These are phyloP conservation scores for Sporothrix variecibatus DNA, from an alignment of 2,329 filamentous ascomycete genomes.

Conservation along the genomic window DNA sequence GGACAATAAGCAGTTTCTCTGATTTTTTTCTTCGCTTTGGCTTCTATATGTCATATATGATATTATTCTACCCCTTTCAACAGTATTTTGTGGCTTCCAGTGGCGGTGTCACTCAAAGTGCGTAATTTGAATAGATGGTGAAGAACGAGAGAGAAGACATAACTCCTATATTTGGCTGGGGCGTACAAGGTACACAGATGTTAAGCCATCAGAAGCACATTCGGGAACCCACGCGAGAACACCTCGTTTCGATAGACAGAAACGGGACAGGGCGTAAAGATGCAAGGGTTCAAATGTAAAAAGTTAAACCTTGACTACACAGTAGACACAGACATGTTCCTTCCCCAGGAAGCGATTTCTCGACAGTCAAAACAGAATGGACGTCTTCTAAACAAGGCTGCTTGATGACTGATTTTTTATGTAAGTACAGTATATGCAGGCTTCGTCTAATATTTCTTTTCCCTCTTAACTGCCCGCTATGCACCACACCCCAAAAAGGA, in stretches of 20 bases:
- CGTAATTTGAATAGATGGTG: background rate
- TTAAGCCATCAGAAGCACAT: background rate
- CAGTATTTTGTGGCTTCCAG: background rate
- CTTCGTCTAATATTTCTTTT: background rate
- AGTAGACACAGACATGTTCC: background rate
- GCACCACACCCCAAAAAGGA: background rate
- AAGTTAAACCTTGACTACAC: background rate
- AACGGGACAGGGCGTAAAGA: background rate
- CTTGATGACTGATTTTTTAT: background rate
- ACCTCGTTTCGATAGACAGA: slow-evolving; percentile 9
- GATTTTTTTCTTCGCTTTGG: background rate
- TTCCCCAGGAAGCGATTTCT: background rate
- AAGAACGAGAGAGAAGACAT: no score
- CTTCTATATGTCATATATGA: background rate
- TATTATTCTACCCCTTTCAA: background rate
- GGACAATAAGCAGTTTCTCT: background rate
- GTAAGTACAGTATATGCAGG: background rate
- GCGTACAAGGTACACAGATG: background rate
- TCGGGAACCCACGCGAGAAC: background rate
- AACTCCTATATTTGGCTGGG: background rate
- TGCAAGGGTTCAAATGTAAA: background rate
- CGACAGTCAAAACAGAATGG: background rate
- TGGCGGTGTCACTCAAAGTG: background rate
- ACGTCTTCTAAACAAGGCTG: background rate
- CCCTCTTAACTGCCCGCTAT: background rate